Conservation (phyloP, 306 rosid genomes). For the Casuarina cunninghamiana region DNA sequence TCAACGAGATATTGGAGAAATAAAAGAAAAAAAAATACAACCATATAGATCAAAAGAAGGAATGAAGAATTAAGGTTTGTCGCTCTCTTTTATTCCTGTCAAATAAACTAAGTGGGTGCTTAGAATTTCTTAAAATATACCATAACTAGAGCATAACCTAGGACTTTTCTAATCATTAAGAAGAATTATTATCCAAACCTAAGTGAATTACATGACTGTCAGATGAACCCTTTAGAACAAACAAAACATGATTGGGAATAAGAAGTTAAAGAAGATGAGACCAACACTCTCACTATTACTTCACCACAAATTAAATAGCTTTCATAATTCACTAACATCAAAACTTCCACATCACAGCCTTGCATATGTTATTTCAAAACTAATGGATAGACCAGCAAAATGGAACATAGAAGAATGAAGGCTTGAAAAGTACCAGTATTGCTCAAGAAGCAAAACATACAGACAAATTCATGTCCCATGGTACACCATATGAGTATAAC, state of each 20-base stretch:
- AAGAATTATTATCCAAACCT: not conserved
- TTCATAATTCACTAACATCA: not conserved
- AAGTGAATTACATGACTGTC: too few species aligned
- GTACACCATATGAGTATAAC: not conserved
- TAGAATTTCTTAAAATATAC: too few species aligned
- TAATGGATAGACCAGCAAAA: not conserved
- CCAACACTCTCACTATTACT: too few species aligned
- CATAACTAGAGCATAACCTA: not conserved
- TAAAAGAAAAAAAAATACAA: too few species aligned
- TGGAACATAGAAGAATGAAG: conserved; percentile 13
- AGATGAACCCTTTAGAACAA: too few species aligned
- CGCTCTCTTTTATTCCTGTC: not conserved
- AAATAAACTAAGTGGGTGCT: too few species aligned
- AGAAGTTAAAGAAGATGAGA: not conserved
- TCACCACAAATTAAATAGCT: not conserved
- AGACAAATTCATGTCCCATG: not conserved
- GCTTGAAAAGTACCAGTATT: conserved; percentile 6
- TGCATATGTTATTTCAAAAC: not conserved
- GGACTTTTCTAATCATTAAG: not conserved
- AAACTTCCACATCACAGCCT: not conserved
- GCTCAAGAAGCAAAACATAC: not conserved
- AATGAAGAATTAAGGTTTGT: too few species aligned
- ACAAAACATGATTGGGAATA: not conserved
- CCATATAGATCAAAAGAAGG: too few species aligned
- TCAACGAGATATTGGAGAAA: too few species aligned